A percentile compares a stretch with the other conserved stretches of the same genome.
Evolutionary conservation across 164 flowering plant species (phyloP).

Genomic region (Piper longum): DNA sequence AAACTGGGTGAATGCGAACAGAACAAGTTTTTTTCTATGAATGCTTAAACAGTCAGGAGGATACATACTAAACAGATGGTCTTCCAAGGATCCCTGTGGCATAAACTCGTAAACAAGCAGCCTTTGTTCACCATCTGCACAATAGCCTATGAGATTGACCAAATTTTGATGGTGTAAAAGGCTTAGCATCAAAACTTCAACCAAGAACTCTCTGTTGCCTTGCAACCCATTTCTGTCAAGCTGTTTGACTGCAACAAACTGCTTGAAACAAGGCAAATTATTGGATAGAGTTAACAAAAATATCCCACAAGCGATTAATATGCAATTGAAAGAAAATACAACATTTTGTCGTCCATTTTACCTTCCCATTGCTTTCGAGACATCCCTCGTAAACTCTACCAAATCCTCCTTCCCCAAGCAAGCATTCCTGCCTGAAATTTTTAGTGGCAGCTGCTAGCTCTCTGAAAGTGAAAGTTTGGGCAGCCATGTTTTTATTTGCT

Average conservation of each 20-base stretch:
- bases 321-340: too few relatives aligned
- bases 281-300: background rate
- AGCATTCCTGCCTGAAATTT: background rate
- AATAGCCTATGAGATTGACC: conserved; percentile 67
- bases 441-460: background rate
- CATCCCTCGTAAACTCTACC: background rate
- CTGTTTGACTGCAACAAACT: conserved; percentile 65
- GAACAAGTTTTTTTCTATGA: background rate
- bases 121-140: conserved; percentile 77
- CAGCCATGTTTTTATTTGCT: background rate
- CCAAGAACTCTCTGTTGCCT: conserved; percentile 70
- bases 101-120: conserved; percentile 65
- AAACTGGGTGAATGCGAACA: background rate
- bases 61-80: conserved; percentile 51
- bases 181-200: conserved; percentile 71
- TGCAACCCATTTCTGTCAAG: conserved; percentile 69
- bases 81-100: conserved; percentile 57
- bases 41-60: background rate
- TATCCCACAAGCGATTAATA: too few relatives aligned
- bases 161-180: conserved; percentile 50
- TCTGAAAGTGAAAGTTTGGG: background rate
- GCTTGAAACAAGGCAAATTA: conserved; percentile 3
- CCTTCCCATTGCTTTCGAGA: background rate
- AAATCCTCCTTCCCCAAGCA: background rate
- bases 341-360: too few relatives aligned